Percentiles rank a stretch among this genome's conserved stretches.
Conservation (phyloP, 805 yeast species). For the Metschnikowia shivogae region DNA sequence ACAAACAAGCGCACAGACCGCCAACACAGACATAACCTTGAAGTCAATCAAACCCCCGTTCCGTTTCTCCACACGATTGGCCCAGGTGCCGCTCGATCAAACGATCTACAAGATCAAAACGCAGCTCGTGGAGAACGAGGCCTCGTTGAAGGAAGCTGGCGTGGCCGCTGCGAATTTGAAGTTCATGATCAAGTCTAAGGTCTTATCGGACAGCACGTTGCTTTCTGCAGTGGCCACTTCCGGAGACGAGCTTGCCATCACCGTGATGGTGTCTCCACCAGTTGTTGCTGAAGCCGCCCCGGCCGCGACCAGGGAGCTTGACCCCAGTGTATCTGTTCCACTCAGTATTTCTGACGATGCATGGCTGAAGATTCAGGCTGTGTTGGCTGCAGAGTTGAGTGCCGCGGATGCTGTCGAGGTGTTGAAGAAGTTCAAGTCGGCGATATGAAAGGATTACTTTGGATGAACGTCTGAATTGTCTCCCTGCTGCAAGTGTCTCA, state of each 20-base stretch:
- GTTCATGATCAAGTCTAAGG: constrained; percentile 59
- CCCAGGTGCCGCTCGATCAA: constrained; percentile 20
- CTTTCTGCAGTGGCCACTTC: constrained; percentile 24
- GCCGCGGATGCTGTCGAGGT: constrained; percentile 21
- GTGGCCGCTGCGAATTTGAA: constrained; percentile 41
- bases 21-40: constrained; percentile 32
- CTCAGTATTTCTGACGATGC: constrained; percentile 23
- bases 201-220: constrained; percentile 48
- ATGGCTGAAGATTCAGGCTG: constrained; percentile 41
- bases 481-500: too few species aligned
- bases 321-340: constrained; percentile 8
- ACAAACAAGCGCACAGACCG: not conserved
- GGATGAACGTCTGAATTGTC: too few species aligned
- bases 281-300: not conserved
- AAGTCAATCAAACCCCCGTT: constrained; percentile 69
- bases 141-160: constrained; percentile 23
- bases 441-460: not conserved
- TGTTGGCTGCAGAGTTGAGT: constrained; percentile 33
- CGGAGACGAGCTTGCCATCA: constrained; percentile 9
- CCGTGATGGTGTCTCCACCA: constrained; percentile 20
- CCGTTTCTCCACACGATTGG: constrained; percentile 45
- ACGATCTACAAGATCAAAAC: constrained; percentile 39
- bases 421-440: constrained; percentile 25
- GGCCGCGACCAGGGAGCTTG: not conserved
- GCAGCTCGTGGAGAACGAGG: constrained; percentile 27